Evolutionary conservation across 306 rosid genomes (phyloP).

Genomic region (Cicer chorassanicum): DNA sequence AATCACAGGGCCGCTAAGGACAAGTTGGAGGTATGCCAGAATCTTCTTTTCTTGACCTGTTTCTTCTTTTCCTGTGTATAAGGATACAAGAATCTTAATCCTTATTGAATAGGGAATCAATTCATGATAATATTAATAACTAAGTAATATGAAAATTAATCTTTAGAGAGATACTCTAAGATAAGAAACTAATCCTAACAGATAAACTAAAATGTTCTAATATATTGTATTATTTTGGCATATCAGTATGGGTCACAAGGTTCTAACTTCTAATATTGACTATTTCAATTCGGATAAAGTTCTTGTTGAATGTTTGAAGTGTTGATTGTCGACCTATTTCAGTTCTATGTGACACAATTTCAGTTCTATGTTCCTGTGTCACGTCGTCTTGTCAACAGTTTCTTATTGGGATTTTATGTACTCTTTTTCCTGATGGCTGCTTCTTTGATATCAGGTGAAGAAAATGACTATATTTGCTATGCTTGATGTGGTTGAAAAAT

Average conservation of each 20-base stretch:
- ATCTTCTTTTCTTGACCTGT: neutral
- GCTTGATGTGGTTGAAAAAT: slow-evolving; percentile 31
- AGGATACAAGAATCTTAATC: neutral
- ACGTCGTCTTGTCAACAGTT: neutral
- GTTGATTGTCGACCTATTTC: neutral
- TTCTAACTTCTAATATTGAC: neutral
- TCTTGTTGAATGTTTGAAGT: slow-evolving; percentile 23
- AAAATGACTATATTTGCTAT: slow-evolving; percentile 70
- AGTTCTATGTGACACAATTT: neutral
- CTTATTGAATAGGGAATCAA: neutral
- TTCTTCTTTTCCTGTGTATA: neutral
- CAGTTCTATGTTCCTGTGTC: neutral
- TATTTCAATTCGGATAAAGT: neutral
- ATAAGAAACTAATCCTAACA: neutral
- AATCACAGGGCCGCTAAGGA: slow-evolving; percentile 69
- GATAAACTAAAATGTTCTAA: neutral
- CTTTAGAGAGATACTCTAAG: neutral
- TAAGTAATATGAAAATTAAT: neutral
- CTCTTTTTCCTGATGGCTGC: slow-evolving; percentile 18
- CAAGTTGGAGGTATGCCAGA: slow-evolving; percentile 69
- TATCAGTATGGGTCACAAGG: neutral
- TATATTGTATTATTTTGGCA: neutral
- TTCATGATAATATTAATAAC: slow-evolving; percentile 3
- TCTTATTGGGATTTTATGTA: neutral
- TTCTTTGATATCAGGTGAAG: slow-evolving; percentile 63